Evolutionary conservation across 140 eudicot genomes (phyloP).

Genomic region (Bidens hawaiensis): DNA sequence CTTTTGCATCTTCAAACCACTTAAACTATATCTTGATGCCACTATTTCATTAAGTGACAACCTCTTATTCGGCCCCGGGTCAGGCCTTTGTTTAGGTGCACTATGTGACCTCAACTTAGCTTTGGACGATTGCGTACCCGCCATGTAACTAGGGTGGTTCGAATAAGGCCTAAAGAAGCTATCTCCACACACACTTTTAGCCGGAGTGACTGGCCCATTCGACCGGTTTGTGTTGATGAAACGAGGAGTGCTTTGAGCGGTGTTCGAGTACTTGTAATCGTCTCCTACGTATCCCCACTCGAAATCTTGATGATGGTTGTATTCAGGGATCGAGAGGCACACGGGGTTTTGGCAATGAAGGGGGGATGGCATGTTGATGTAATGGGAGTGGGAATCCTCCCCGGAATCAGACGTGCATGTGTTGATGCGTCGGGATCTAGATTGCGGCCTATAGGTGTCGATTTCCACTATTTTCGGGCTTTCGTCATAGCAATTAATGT

Average conservation of each 20-base stretch:
- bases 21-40: constrained; percentile 82
- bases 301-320: constrained; percentile 40
- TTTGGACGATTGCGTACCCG: constrained; percentile 68
- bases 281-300: constrained; percentile 63
- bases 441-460: constrained; percentile 63
- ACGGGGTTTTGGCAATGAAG: constrained; percentile 32
- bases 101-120: constrained; percentile 90
- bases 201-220: constrained; percentile 51
- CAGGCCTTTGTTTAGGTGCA: constrained; percentile 93
- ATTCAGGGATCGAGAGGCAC: constrained; percentile 56
- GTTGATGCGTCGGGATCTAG: constrained; percentile 64
- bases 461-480: constrained; percentile 87
- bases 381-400: constrained; percentile 56
- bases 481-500: constrained; percentile 45
- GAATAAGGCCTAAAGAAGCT: constrained; percentile 64
- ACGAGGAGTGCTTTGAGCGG: constrained; percentile 79
- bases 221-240: constrained; percentile 41
- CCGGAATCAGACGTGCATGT: constrained; percentile 48
- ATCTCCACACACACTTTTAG: constrained; percentile 84
- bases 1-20: constrained; percentile 86
- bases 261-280: constrained; percentile 44
- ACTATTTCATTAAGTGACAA: constrained; percentile 65
- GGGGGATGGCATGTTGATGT: constrained; percentile 50
- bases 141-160: constrained; percentile 75
- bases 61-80: constrained; percentile 57